Conservation (phyloP, 768 basidiomycete genomes). For the Rhizopogon rudus region DNA sequence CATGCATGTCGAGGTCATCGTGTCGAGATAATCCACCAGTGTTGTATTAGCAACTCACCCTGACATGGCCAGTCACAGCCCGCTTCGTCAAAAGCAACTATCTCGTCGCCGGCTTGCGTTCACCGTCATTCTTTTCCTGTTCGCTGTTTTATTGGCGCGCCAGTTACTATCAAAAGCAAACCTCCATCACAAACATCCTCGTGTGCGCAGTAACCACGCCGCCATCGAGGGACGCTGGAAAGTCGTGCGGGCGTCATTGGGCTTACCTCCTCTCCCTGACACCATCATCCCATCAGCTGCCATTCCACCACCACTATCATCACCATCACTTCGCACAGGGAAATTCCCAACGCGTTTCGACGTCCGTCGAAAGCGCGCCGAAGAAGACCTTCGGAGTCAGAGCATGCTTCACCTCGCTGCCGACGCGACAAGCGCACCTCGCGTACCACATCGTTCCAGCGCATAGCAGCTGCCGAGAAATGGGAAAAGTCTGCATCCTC, state of each 20-base stretch:
- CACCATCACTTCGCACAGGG: no score
- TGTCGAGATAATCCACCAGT: not conserved
- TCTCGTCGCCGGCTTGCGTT: slow-evolving; percentile 11
- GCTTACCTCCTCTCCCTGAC: slow-evolving; percentile 23
- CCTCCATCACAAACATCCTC: not conserved
- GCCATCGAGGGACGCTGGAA: slow-evolving; percentile 29
- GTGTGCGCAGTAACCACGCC: not conserved
- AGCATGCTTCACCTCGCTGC: no score
- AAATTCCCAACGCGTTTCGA: no score
- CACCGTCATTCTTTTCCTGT: slow-evolving; percentile 15
- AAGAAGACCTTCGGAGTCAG: no score
- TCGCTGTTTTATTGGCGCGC: slow-evolving; percentile 16
- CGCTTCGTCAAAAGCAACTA: slow-evolving; percentile 9
- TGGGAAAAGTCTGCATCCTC: no score
- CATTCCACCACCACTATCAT: not conserved
- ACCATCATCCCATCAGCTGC: slow-evolving; percentile 4
- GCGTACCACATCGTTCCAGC: no score
- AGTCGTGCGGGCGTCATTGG: slow-evolving; percentile 25
- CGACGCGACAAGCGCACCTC: no score
- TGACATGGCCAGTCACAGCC: slow-evolving; percentile 18
- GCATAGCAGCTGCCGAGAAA: no score
- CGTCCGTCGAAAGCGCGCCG: no score
- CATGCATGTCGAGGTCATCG: no score
- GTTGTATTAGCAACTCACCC: slow-evolving; percentile 1
- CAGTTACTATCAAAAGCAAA: slow-evolving; percentile 4